Base-by-base conservation (phyloP, 306 rosid genomes). In the Begonia fuchsioides region DNA sequence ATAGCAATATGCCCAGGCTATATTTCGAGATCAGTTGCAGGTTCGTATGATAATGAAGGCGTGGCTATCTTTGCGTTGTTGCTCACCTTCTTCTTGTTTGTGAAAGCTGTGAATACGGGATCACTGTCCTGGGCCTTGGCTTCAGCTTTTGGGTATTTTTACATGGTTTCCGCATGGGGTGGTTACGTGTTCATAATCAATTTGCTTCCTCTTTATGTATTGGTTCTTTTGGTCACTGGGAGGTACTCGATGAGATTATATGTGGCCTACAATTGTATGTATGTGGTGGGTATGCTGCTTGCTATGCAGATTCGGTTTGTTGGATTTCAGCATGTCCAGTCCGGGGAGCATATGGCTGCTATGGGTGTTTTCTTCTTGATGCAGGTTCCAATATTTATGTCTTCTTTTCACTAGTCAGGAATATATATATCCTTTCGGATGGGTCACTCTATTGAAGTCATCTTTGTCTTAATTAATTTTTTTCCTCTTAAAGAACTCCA, bases 81-180 rank as follows among this genome's bases (percentile, higher is more conserved):
- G 67, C 43, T 85, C 14, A 92, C 98, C 0, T 92, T 92, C 59
- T 92, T 82, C 72, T 50, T 92, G 66, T 92, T 92, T 47, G 96
- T 92, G 26, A 92, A 82, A 75, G 98, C 98, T 0, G 98, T 92
- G 45, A 85, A 92, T 35, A 85, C 96, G 0, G 98, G 98, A 7
- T 82, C 94, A 2, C 68, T 92, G 5, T 81, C 98, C n/a, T 92
- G 98, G 98, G 52, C 98, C 1, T 20, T 85, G 61, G 96, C 66
- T 10, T 82, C 98, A 11, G 98, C 98, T 32, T 92, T 92, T 48
- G 98, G 94, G 9, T 92, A 92, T 54, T 92, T 92, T 17, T 92
- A 92, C 44, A 92, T 92, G 98, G 98, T 92, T 58, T 92, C 98
- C 0, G 98, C 98, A 2, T 92, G 98, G 98, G 98, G 98, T 53